Conservation (phyloP, 805 yeast genomes). For the Candida silvicultrix region DNA sequence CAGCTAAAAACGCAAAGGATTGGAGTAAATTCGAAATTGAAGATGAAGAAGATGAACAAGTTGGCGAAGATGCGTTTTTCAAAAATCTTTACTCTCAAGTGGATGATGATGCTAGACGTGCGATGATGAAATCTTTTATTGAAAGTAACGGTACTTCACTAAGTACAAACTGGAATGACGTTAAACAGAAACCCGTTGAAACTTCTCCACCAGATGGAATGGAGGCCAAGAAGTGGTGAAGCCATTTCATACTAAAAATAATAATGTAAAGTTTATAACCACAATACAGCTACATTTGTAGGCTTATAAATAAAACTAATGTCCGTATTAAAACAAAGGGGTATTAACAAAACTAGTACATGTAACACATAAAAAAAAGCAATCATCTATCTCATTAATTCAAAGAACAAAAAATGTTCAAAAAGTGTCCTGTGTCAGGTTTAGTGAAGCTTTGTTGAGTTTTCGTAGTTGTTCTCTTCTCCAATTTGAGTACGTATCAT, state of each 20-base stretch:
- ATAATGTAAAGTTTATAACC: too few relatives aligned
- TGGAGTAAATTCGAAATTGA: slow-evolving; percentile 57
- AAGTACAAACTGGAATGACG: slow-evolving; percentile 92
- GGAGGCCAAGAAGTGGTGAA: slow-evolving; percentile 17
- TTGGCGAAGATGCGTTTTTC: slow-evolving; percentile 64
- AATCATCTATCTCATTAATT: not conserved
- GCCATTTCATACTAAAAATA: too few relatives aligned
- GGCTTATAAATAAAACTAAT: not conserved
- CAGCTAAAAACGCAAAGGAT: slow-evolving; percentile 56
- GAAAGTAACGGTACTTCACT: slow-evolving; percentile 93
- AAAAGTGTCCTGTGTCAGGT: slow-evolving; percentile 15
- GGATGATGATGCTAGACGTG: slow-evolving; percentile 81
- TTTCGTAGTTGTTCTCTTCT: slow-evolving; percentile 22
- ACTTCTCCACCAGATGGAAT: slow-evolving; percentile 20
- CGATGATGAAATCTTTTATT: slow-evolving; percentile 95
- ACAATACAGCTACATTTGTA: too few relatives aligned
- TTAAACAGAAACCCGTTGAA: slow-evolving; percentile 49
- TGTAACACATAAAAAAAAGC: not conserved
- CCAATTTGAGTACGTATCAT: slow-evolving; percentile 18
- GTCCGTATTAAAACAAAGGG: not conserved
- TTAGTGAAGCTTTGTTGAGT: slow-evolving; percentile 10
- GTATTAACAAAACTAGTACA: not conserved
- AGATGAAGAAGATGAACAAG: slow-evolving; percentile 39
- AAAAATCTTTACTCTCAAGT: slow-evolving; percentile 67
- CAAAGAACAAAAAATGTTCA: not conserved